Percentiles rank a stretch among this genome's conserved stretches.
phyloP scores from a whole-genome alignment of 2,329 filamentous ascomycete species.

The Exophiala phaeomuriformis region DNA sequence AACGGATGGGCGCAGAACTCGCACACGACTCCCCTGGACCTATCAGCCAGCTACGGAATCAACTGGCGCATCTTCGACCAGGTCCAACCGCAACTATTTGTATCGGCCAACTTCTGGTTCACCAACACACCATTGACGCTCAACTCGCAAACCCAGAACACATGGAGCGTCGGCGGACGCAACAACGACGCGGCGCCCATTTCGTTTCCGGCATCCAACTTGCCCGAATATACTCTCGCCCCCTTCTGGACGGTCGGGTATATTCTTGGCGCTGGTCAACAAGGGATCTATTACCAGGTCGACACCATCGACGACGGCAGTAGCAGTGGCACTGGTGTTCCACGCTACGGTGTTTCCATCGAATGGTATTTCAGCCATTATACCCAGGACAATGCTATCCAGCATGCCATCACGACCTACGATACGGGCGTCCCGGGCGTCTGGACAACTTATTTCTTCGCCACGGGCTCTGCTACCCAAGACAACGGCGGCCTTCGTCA shows the following conservation, averaged over 20 bases:
- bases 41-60: constrained; percentile 1
- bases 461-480: background rate
- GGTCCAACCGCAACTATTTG: constrained; percentile 39
- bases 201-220: constrained; percentile 1
- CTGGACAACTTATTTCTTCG: constrained; percentile 14
- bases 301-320: constrained; percentile 3
- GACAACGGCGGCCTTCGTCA: constrained; percentile 2
- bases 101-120: constrained; percentile 39
- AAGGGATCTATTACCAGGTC: constrained; percentile 19
- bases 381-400: constrained; percentile 1
- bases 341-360: constrained; percentile 11
- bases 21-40: constrained; percentile 8
- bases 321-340: background rate
- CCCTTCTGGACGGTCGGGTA: constrained; percentile 13
- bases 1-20: constrained; percentile 2
- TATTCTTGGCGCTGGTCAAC: constrained; percentile 6
- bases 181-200: constrained; percentile 6
- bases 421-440: constrained; percentile 8
- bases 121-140: constrained; percentile 24
- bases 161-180: background rate
- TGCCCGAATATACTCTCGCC: constrained; percentile 6
- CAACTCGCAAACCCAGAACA: constrained; percentile 5
- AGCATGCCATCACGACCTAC: constrained; percentile 15
- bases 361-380: constrained; percentile 15
- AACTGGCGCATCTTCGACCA: constrained; percentile 31